Evolutionary conservation across 257 asterid genomes (phyloP).

Genomic region (Catharanthus roseus): DNA sequence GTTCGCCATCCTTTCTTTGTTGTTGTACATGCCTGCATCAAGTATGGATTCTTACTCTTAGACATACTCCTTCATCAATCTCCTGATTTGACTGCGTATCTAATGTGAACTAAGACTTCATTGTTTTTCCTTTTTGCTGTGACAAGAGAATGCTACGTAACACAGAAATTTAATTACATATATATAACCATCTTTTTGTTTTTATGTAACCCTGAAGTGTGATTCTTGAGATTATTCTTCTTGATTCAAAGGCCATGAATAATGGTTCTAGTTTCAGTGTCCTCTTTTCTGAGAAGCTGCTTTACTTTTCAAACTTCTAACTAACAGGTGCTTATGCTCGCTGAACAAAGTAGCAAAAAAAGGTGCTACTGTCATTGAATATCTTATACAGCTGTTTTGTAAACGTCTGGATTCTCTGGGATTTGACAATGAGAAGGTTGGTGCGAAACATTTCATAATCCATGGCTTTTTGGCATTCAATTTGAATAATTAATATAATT

Average conservation of each 20-base stretch:
- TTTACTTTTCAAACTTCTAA: slow-evolving; percentile 33
- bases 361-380: slow-evolving; percentile 67
- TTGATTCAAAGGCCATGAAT: background rate
- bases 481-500: background rate
- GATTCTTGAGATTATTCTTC: background rate
- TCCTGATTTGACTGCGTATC: slow-evolving; percentile 4
- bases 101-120: background rate
- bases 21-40: slow-evolving; percentile 97
- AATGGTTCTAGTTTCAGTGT: background rate
- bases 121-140: background rate
- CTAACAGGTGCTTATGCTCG: slow-evolving; percentile 88
- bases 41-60: slow-evolving; percentile 33
- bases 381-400: slow-evolving; percentile 76
- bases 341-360: slow-evolving; percentile 78
- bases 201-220: background rate
- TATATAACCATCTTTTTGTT: background rate
- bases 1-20: slow-evolving; percentile 96
- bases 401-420: slow-evolving; percentile 80
- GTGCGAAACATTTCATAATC: slow-evolving; percentile 5
- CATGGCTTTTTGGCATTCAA: background rate
- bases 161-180: background rate
- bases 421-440: slow-evolving; percentile 80
- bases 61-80: background rate
- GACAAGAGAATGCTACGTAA: background rate
- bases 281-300: slow-evolving; percentile 11